These are phyloP conservation scores for Mrakia frigida DNA, from an alignment of 768 basidiomycete genomes.

Conservation along the genomic window DNA sequence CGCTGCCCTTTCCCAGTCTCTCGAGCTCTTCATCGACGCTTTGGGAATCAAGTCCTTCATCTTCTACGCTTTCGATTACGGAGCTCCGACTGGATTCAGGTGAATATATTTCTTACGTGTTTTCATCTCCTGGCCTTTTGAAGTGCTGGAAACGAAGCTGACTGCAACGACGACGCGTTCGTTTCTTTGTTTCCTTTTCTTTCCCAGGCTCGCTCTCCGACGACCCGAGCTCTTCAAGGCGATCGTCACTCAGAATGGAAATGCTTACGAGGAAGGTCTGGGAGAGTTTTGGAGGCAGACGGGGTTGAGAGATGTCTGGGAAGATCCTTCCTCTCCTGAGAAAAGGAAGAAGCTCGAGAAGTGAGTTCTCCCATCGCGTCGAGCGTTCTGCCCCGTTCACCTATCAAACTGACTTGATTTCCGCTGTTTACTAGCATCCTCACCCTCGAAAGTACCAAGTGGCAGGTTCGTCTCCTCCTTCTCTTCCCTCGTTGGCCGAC, in stretches of 20 bases:
- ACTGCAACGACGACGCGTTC: background rate
- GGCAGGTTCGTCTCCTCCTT: conserved; percentile 1
- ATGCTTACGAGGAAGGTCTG: conserved; percentile 51
- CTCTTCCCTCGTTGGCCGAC: background rate
- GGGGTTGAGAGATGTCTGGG: conserved; percentile 31
- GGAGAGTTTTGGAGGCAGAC: conserved; percentile 46
- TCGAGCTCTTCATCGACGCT: conserved; percentile 48
- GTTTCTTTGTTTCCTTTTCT: background rate
- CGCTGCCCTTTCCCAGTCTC: conserved; percentile 47
- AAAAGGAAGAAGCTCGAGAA: background rate
- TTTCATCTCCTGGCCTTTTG: no score
- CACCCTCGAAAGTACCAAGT: conserved; percentile 7
- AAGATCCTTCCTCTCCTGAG: background rate
- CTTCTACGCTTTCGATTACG: conserved; percentile 54
- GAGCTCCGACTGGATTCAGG: conserved; percentile 42
- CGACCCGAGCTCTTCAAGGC: conserved; percentile 49
- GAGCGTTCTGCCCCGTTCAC: no score
- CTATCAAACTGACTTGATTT: background rate
- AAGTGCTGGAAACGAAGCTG: background rate
- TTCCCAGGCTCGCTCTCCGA: conserved; percentile 46
- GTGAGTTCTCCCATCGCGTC: background rate
- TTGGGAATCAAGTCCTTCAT: conserved; percentile 48
- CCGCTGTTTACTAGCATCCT: background rate
- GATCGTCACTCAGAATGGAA: conserved; percentile 53
- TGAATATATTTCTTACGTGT: no score